Percentiles rank a stretch among this genome's conserved stretches.
Conservation (phyloP, 208 protist species). For the Crithidia bombi region DNA sequence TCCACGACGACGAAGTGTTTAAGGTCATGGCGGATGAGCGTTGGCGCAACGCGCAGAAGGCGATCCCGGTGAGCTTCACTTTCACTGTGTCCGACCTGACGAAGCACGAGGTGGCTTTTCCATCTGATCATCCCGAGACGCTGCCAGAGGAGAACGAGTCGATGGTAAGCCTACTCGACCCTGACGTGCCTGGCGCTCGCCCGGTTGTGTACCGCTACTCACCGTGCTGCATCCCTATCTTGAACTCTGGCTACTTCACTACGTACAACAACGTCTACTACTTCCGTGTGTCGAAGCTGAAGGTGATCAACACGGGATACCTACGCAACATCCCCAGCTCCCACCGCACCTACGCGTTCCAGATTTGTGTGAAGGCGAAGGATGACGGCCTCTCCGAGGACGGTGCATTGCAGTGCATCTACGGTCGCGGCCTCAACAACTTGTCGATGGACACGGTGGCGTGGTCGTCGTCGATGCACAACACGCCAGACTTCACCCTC, state of each 20-base stretch:
- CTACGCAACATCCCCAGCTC: slow-evolving; percentile 67
- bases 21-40: slow-evolving; percentile 56
- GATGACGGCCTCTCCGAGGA: slow-evolving; percentile 76
- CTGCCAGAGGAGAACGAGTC: slow-evolving; percentile 86
- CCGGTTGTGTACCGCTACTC: slow-evolving; percentile 65
- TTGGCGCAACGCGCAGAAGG: slow-evolving; percentile 44
- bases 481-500: slow-evolving; percentile 51
- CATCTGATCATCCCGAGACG: slow-evolving; percentile 44
- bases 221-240: slow-evolving; percentile 82
- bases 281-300: slow-evolving; percentile 69
- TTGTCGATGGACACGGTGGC: slow-evolving; percentile 67
- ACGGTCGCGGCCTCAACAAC: slow-evolving; percentile 71
- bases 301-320: slow-evolving; percentile 53
- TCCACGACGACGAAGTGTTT: slow-evolving; percentile 60
- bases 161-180: slow-evolving; percentile 69
- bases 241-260: slow-evolving; percentile 86
- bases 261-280: slow-evolving; percentile 91
- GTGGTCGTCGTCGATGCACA: slow-evolving; percentile 74
- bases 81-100: slow-evolving; percentile 65
- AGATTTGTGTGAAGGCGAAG: slow-evolving; percentile 78
- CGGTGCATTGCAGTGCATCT: slow-evolving; percentile 81
- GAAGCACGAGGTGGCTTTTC: slow-evolving; percentile 79
- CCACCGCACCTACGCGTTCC: slow-evolving; percentile 80
- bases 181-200: slow-evolving; percentile 65
- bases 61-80: slow-evolving; percentile 60